These are phyloP conservation scores for Trypethelium eluteriae DNA, from an alignment of 495 filamentous ascomycete species.

Conservation along the genomic window DNA sequence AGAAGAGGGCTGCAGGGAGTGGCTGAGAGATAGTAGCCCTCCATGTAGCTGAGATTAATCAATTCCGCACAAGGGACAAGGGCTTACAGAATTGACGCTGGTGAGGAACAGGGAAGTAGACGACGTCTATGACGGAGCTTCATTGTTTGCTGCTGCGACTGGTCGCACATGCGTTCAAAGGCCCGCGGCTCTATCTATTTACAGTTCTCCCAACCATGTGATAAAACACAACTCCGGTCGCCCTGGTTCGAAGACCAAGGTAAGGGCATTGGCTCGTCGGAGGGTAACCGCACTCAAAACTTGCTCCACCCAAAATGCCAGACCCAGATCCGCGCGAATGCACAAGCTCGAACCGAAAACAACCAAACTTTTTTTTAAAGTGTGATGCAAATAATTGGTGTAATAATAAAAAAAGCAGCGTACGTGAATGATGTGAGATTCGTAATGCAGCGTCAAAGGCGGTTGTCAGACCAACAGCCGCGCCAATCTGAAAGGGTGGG, in stretches of 20 bases:
- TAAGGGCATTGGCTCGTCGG: background rate
- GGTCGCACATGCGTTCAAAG: background rate
- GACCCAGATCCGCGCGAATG: background rate
- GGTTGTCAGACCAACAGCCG: conserved; percentile 1
- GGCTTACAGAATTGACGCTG: background rate
- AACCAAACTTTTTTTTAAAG: background rate
- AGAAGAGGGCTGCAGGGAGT: background rate
- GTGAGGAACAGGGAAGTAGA: background rate
- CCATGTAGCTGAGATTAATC: background rate
- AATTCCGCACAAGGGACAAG: background rate
- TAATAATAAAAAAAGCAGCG: background rate
- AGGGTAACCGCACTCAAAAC: background rate
- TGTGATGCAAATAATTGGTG: background rate
- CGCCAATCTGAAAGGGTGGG: background rate
- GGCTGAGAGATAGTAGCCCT: background rate
- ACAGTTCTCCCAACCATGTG: background rate
- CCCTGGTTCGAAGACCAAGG: background rate
- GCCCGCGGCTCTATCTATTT: background rate
- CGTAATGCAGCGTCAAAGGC: conserved; percentile 7
- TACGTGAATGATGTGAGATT: conserved; percentile 9
- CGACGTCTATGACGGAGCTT: background rate
- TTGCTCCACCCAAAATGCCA: background rate
- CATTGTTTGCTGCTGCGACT: background rate
- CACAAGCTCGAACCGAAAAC: background rate
- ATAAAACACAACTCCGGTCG: background rate